Base-by-base conservation (phyloP, 140 eudicot species). In the Cichorium intybus region DNA sequence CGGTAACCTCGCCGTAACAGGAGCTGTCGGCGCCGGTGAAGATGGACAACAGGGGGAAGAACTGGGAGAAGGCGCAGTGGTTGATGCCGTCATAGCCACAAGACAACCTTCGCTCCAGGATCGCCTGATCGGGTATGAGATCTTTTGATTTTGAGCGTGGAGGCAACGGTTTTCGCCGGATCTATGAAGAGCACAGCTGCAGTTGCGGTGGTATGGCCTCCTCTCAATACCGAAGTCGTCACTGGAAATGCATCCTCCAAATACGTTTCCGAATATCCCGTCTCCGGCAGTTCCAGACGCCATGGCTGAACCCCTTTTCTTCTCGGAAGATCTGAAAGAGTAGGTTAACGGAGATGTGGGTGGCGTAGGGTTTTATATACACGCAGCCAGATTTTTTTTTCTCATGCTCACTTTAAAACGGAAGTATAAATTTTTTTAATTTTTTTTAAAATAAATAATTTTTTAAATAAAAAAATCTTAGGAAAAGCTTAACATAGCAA, bases 21-120 rank as follows among this genome's bases (percentile, higher is more conserved):
- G 24, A 48, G 55, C 28, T 0, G 64, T 49, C 41, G 66, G 62
- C 39, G 53, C 75, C 31, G 77, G 72, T 8, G 83, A 55, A 6
- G 88, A 66, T 3, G 81, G 62, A 70, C 64, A 56, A 16, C 73
- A 60, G 0, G 80, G 74, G 7, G 82, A 64, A n/a, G 72, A 54
- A n/a, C 72, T 65, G 4, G 81, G 74, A 24, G 83, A 45, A 22
- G 85, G 6, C 9, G 70, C 52, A 2, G 52, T 1, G 2, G 70
- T 45, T 3, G 78, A 11, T 43, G 18, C n/a, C 56, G 47, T 54
- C 85, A 76, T 81, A 27, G 82, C 61, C 15, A 68, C 77, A 21
- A 85, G 46, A 22, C 77, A 66, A 0, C 88, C 78, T 66, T 85
- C 88, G 59, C 94, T 85, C 80, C 80, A 85, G 2, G 94, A 69